These are phyloP conservation scores for Neoascochyta sp. DNA, from an alignment of 2,329 filamentous ascomycete species.

Conservation along the genomic window DNA sequence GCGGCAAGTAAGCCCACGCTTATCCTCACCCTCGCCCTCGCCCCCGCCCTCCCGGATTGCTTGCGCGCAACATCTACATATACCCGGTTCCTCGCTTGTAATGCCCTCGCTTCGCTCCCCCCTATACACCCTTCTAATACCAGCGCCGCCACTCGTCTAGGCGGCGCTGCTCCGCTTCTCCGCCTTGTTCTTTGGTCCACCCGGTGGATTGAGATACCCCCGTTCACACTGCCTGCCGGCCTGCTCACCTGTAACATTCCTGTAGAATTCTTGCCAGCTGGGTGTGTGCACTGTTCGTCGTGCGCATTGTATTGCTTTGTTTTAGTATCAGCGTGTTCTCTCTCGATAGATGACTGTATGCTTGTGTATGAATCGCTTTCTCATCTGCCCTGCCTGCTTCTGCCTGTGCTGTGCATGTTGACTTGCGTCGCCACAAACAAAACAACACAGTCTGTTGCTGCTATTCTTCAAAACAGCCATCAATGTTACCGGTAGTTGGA, in stretches of 20 bases:
- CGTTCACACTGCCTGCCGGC: slow-evolving; percentile 9
- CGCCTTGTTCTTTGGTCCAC: slow-evolving; percentile 8
- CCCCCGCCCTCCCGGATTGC: slow-evolving; percentile 31
- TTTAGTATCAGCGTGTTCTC: slow-evolving; percentile 9
- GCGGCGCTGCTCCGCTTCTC: slow-evolving; percentile 5
- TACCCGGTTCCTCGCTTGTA: slow-evolving; percentile 33
- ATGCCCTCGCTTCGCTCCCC: slow-evolving; percentile 16
- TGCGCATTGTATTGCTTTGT: too few relatives aligned
- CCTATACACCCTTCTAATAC: slow-evolving; percentile 24
- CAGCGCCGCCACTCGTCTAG: slow-evolving; percentile 4
- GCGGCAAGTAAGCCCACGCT: slow-evolving; percentile 30
- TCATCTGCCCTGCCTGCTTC: too few relatives aligned
- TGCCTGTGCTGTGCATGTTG: too few relatives aligned
- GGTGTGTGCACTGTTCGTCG: too few relatives aligned
- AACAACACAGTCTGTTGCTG: too few relatives aligned
- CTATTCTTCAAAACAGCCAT: too few relatives aligned
- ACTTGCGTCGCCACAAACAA: too few relatives aligned
- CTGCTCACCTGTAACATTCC: slow-evolving; percentile 6
- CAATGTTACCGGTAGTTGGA: too few relatives aligned
- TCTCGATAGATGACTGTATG: slow-evolving; percentile 20
- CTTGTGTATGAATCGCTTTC: slow-evolving; percentile 22
- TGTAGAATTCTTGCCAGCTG: slow-evolving; percentile 6
- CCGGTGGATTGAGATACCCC: slow-evolving; percentile 13
- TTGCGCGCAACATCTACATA: slow-evolving; percentile 37
- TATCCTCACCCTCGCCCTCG: slow-evolving; percentile 1